Evolutionary conservation across 306 rosid species (phyloP).

Genomic region (Vachellia pachyceras): DNA sequence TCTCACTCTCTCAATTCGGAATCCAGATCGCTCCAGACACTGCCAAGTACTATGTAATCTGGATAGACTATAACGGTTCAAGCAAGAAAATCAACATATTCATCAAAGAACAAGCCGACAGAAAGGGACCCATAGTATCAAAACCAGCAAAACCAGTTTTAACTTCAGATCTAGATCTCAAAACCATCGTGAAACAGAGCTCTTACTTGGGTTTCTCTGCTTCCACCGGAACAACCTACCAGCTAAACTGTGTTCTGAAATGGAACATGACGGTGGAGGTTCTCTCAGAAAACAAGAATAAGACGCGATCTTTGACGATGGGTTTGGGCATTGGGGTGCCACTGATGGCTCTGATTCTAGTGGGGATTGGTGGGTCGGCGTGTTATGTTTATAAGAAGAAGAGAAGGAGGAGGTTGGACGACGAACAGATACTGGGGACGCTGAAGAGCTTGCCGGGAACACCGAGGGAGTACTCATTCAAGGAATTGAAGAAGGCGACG

Average conservation of each 20-base stretch:
- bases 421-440: constrained; percentile 59
- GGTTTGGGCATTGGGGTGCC: constrained; percentile 60
- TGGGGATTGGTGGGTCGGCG: constrained; percentile 29
- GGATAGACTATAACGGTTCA: constrained; percentile 67
- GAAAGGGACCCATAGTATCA: constrained; percentile 18
- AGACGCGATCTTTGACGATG: constrained; percentile 18
- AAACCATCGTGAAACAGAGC: constrained; percentile 10
- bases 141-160: constrained; percentile 54
- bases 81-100: constrained; percentile 43
- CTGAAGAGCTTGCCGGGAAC: constrained; percentile 74
- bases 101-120: constrained; percentile 41
- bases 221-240: constrained; percentile 55
- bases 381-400: constrained; percentile 33
- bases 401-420: constrained; percentile 11
- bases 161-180: constrained; percentile 46
- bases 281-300: neutral
- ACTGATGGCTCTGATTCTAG: constrained; percentile 4
- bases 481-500: constrained; percentile 76
- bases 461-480: constrained; percentile 62
- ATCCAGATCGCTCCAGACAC: constrained; percentile 53
- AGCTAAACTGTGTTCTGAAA: constrained; percentile 65
- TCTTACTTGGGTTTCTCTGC: constrained; percentile 80
- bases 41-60: constrained; percentile 45
- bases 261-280: constrained; percentile 71
- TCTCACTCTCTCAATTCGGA: constrained; percentile 36